Evolutionary conservation across 2,329 filamentous ascomycete species (phyloP), one percentile per base, ranked within the genome.

Genomic region (Alternaria ventricosa): DNA sequence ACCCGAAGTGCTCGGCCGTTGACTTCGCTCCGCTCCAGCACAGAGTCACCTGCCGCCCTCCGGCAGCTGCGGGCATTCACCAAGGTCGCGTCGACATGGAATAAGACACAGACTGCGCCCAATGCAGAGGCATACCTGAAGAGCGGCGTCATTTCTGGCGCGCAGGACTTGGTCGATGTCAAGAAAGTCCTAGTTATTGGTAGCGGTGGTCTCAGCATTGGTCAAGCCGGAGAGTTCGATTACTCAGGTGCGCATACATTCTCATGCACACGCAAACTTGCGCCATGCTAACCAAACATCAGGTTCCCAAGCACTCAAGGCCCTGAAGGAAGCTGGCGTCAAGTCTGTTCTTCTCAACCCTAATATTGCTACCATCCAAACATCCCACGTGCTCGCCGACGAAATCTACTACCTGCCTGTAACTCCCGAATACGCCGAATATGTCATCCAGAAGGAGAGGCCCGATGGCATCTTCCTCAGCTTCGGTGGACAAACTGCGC

Each of bases 351-450:
- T 98, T 69, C 94, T 98, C 81, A 98, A 98, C 84, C 95, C 95
- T 75, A 98, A 98, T 81, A 98, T 98, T 80, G 95, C 95, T 64
- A 98, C 96, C 62, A 98, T 98, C 78, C 95, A 98, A 84, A 98
- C 95, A 74, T 94, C 96, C 81, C 95, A 98, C 86, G 90, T 91
- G 76, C 91, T 98, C 79, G 94, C 94, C 77, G 95, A 98, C 79
- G 94, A 98, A 84, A 92, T 98, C 77, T 98, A 98, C 87, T 98
- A 97, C 83, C 90, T 98, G 41, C 96, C 96, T 60, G 94, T 99
- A 75, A 99, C 96, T 18, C 92, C 95, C 69, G 95, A 98, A 87
- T 99, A 98, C 83, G 94, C 97, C 78, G 92, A 92, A 76, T 95
- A 98, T 82, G 95, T 99, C 66, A 98, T 99, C 80, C 94, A 98